phyloP scores from a whole-genome alignment of 1,284 basidiomycete species.

The Apiotrichum siamense region DNA sequence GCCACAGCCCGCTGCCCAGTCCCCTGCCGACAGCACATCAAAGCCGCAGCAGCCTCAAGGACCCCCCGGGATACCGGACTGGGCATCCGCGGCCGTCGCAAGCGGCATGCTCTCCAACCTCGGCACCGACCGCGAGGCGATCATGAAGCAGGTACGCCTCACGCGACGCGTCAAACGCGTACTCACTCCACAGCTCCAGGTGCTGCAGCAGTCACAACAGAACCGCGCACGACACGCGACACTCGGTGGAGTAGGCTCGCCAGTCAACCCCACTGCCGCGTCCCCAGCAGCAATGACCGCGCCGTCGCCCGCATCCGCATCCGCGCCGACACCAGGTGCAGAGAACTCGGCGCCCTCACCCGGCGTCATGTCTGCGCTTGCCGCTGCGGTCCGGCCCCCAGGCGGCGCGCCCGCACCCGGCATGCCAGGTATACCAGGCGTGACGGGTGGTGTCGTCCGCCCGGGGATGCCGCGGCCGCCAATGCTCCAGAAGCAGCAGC shows the following conservation, averaged over 20 bases:
- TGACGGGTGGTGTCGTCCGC: not conserved
- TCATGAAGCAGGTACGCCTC: conserved; percentile 35
- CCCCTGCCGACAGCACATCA: not conserved
- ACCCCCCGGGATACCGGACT: conserved; percentile 9
- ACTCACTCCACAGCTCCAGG: conserved; percentile 24
- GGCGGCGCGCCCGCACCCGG: not conserved
- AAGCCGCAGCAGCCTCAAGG: not conserved
- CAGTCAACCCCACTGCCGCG: conserved; percentile 1
- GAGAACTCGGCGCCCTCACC: conserved; percentile 5
- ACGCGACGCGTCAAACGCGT: not conserved
- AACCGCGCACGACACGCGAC: conserved; percentile 17
- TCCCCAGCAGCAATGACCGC: conserved; percentile 5
- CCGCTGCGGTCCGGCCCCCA: not conserved
- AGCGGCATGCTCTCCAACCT: conserved; percentile 18
- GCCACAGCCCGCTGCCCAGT: not conserved
- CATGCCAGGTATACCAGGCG: not conserved
- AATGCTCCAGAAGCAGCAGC: conserved; percentile 21
- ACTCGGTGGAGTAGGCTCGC: not conserved
- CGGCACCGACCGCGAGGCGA: conserved; percentile 32
- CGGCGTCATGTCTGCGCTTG: conserved; percentile 1
- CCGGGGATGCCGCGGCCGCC: conserved; percentile 2
- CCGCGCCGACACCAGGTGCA: not conserved
- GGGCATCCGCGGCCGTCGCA: conserved; percentile 11
- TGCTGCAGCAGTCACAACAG: conserved; percentile 27
- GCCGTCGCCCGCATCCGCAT: conserved; percentile 9